Evolutionary conservation across 1,139 yeast species (phyloP).

Genomic region (Yamadazyma triangularis): DNA sequence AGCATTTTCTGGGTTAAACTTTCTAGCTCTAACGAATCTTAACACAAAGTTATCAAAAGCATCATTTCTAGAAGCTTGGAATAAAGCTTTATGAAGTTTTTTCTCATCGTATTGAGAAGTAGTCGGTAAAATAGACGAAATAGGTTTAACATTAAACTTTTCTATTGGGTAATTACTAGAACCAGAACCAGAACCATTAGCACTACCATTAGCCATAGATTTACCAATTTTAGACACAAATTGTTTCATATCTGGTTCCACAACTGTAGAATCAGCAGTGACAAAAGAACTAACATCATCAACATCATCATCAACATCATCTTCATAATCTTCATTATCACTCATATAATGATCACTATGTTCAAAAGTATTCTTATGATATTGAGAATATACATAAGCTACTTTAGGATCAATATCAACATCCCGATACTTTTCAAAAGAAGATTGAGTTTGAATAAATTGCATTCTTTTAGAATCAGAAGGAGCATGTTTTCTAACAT

Average conservation of each 20-base stretch:
- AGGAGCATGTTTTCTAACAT: conserved; percentile 12
- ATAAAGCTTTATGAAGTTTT: conserved; percentile 23
- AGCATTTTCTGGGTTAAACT: conserved; percentile 30
- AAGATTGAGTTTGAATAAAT: conserved; percentile 27
- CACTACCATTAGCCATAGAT: background rate
- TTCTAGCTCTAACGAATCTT: conserved; percentile 42
- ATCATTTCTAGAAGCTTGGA: conserved; percentile 24
- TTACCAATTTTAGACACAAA: conserved; percentile 9
- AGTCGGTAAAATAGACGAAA: conserved; percentile 13
- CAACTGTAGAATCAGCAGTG: conserved; percentile 33
- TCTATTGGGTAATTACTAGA: conserved; percentile 5
- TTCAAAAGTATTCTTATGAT: conserved; percentile 21
- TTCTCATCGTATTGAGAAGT: conserved; percentile 21
- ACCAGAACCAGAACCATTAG: background rate
- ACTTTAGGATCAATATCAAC: conserved; percentile 22
- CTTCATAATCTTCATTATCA: conserved; percentile 14
- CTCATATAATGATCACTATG: conserved; percentile 20
- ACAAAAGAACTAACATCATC: conserved; percentile 32
- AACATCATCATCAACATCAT: conserved; percentile 16
- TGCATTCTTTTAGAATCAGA: conserved; percentile 22
- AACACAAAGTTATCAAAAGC: conserved; percentile 32
- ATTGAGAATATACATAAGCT: conserved; percentile 19
- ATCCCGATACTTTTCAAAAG: conserved; percentile 24
- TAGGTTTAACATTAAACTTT: conserved; percentile 14
- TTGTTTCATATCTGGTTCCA: conserved; percentile 17